Evolutionary conservation across 2,329 filamentous ascomycete species (phyloP).

Genomic region (Coniella vitis): DNA sequence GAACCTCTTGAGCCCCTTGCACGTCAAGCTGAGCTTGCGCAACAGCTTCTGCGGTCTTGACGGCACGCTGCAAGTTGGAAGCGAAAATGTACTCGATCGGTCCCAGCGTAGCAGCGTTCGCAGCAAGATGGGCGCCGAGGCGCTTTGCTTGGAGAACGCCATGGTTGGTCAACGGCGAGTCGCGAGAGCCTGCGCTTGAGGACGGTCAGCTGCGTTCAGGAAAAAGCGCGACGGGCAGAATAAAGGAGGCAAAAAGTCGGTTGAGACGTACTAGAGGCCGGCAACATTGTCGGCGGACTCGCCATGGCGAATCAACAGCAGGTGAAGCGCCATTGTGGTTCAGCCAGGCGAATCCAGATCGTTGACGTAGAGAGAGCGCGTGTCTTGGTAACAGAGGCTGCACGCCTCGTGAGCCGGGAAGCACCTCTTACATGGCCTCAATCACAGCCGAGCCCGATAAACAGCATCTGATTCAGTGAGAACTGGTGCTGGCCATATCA

Average conservation of each 20-base stretch:
- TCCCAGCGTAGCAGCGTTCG: constrained; percentile 21
- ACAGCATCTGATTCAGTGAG: too few species aligned
- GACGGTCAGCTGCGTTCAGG: constrained; percentile 43
- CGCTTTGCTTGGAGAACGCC: constrained; percentile 71
- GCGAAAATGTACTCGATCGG: constrained; percentile 62
- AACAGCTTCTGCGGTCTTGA: constrained; percentile 62
- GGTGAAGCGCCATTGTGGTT: constrained; percentile 34
- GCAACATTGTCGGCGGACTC: constrained; percentile 89
- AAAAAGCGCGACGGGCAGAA: not conserved
- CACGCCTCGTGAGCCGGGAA: not conserved
- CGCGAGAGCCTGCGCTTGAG: constrained; percentile 64
- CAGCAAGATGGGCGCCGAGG: constrained; percentile 57
- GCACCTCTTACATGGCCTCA: not conserved
- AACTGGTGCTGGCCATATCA: too few species aligned
- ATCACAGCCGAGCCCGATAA: not conserved
- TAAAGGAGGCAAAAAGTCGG: not conserved
- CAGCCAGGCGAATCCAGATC: not conserved
- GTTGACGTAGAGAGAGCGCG: not conserved
- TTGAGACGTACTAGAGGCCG: constrained; percentile 58
- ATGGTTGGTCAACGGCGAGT: constrained; percentile 75
- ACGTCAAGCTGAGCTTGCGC: constrained; percentile 42
- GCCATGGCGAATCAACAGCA: constrained; percentile 79
- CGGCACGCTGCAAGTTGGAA: constrained; percentile 70
- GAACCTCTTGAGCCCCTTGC: not conserved
- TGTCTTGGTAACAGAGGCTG: not conserved